Evolutionary conservation across 352 stramenopile genomes (phyloP), one percentile per base, ranked within the genome.

Genomic region (Blastocystis sp.): DNA sequence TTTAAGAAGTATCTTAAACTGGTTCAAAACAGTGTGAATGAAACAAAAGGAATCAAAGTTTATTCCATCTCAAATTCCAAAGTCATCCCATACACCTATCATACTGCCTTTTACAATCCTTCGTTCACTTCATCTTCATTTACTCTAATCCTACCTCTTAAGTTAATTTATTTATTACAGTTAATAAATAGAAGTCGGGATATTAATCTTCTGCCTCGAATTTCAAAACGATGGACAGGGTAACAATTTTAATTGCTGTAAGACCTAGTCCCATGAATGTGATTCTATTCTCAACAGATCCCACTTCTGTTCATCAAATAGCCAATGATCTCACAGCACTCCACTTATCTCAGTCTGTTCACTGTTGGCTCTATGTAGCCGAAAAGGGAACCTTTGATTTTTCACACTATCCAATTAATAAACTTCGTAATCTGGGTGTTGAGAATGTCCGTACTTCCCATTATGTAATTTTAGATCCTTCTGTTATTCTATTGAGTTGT

Each of bases 391-490:
- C n/a, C 9, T 84, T 84, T 51, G 64, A 68, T 40, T 84, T 68
- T 42, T 24, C n/a, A 3, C 62, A 76, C 66, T 89, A 89, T 42
- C 78, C 78, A 19, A 89, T 89, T 56, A 89, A 89, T 56, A 89
- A 76, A 24, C 66, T 89, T 0, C 35, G 78, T 2, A 89, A 89
- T 44, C 9, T 79, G 4, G 78, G 60, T 1, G 76, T 89, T 53
- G n/a, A 15, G 19, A 13, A 89, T 51, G 40, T 40, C 1, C 60
- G 44, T 22, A 89, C 78, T 0, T 58, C 19, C 0, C 78, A 89
- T 33, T 78, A 59, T 7, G 51, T 62, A 22, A 9, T 79, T 3
- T 27, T 79, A 11, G 78, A 89, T 56, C n/a, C n/a, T n/a, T n/a
- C n/a, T n/a, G n/a, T n/a, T n/a, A n/a, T n/a, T n/a, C n/a, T n/a